phyloP scores from a whole-genome alignment of 2,329 filamentous ascomycete species.

The Colletotrichum truncatum region DNA sequence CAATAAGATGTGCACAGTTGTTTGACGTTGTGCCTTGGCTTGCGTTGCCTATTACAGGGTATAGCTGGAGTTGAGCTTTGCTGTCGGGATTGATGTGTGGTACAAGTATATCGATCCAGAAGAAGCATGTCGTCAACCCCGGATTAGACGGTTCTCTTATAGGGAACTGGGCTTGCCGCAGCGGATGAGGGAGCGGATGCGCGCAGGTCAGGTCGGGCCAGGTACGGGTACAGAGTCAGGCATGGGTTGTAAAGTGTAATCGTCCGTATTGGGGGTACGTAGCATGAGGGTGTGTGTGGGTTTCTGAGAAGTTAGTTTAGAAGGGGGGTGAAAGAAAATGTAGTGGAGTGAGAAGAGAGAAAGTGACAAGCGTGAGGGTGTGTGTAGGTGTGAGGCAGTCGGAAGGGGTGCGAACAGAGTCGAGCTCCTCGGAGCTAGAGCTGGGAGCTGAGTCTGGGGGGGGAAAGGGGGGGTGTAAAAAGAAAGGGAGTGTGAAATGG shows the following conservation, averaged over 20 bases:
- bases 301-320: not conserved
- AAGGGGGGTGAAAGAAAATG: not conserved
- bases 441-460: no score
- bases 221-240: constrained; percentile 27
- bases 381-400: not conserved
- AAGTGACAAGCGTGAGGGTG: constrained; percentile 16
- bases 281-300: constrained; percentile 12
- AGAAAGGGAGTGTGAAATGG: not conserved
- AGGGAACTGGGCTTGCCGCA: constrained; percentile 23
- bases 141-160: constrained; percentile 29
- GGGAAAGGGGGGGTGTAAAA: not conserved
- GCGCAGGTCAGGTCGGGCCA: constrained; percentile 12
- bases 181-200: constrained; percentile 20
- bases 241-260: constrained; percentile 30
- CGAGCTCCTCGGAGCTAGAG: no score
- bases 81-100: constrained; percentile 14
- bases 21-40: constrained; percentile 31
- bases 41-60: constrained; percentile 20
- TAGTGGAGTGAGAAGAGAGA: constrained; percentile 8
- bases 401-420: constrained; percentile 2
- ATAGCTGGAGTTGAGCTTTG: constrained; percentile 19
- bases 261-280: constrained; percentile 18
- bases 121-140: constrained; percentile 4
- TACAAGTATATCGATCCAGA: constrained; percentile 16
- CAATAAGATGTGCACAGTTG: constrained; percentile 28